Base-by-base conservation (phyloP, 139 green algal genomes). In the Chlorella sp. region DNA sequence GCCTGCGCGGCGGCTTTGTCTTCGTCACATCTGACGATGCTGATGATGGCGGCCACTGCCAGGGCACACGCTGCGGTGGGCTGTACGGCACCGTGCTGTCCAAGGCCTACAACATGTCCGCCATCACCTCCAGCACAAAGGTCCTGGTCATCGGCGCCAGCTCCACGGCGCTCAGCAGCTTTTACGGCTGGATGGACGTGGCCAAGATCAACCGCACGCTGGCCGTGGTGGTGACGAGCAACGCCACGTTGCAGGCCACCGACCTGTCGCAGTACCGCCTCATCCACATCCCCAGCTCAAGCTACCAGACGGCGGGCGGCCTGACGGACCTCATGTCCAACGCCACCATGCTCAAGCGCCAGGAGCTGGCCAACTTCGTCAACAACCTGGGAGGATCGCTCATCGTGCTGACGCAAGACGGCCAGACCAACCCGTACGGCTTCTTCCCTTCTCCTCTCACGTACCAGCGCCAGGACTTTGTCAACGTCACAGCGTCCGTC, bases 141-240 rank as follows among this genome's bases (percentile, higher is more conserved):
- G 61, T 77, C 35, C 62, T 77, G 35, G 72, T 35, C 30, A 69
- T 77, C 3, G 72, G 72, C 36, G 34, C 72, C 62, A 72, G 72
- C 5, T 30, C 23, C 10, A 10, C 10, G 17, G 42, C 42, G 17
- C 17, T 55, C 10, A 55, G 17, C 42, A 33, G 24, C 42, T 77
- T 77, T 27, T 17, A 71, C 10, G 26, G 34, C 20, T 77, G 72
- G 72, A 66, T 51, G 42, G 30, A 24, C 26, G 32, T n/a, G 5
- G 62, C 29, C 29, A 36, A 29, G 10, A 50, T 77, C 14, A 22
- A 20, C 32, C 14, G 17, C 5, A 36, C 17, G 3, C 66, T 26
- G 1, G 63, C 69, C 24, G 69, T 36, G 14, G 71, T 70, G 30
- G 29, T 71, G n/a, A 67, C 35, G 2, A 72, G 59, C 72, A 34